These are phyloP conservation scores for Magnaporthales sp. DNA, from an alignment of 2,329 filamentous ascomycete species.

Conservation along the genomic window DNA sequence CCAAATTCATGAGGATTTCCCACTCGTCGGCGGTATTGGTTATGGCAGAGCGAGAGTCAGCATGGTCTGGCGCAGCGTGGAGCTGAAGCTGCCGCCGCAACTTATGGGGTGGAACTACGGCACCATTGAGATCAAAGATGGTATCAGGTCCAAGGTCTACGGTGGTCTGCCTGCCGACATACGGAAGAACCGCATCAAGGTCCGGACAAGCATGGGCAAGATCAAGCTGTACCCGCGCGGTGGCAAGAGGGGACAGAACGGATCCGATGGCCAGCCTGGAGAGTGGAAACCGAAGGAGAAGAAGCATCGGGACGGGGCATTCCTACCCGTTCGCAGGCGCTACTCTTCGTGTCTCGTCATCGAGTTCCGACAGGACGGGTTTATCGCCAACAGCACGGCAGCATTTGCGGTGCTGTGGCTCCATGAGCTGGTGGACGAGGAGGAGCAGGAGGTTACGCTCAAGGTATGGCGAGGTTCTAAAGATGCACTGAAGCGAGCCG, in stretches of 20 bases:
- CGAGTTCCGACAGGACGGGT: conserved; percentile 48
- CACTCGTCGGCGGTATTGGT: conserved; percentile 63
- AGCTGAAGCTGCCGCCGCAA: conserved; percentile 49
- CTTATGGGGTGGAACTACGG: conserved; percentile 64
- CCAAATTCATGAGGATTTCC: conserved; percentile 58
- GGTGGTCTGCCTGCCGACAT: conserved; percentile 34
- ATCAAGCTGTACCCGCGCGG: conserved; percentile 42
- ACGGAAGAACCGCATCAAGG: conserved; percentile 17
- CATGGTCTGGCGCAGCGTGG: conserved; percentile 63
- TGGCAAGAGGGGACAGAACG: not conserved
- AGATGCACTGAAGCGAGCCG: conserved; percentile 28
- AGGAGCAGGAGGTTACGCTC: conserved; percentile 48
- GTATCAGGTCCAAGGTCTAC: conserved; percentile 30
- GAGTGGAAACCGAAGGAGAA: conserved; percentile 45
- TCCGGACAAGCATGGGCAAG: conserved; percentile 25
- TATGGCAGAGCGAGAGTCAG: conserved; percentile 61
- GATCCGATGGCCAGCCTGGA: conserved; percentile 19
- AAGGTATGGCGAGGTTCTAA: conserved; percentile 60
- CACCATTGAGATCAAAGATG: conserved; percentile 54
- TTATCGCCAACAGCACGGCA: conserved; percentile 43
- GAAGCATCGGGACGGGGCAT: conserved; percentile 29
- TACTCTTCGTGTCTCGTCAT: conserved; percentile 48
- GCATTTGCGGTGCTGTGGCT: conserved; percentile 62
- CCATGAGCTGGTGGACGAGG: conserved; percentile 60
- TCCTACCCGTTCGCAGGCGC: conserved; percentile 50